These are phyloP conservation scores for Hericium coralloides DNA, from an alignment of 768 basidiomycete species.

Conservation along the genomic window DNA sequence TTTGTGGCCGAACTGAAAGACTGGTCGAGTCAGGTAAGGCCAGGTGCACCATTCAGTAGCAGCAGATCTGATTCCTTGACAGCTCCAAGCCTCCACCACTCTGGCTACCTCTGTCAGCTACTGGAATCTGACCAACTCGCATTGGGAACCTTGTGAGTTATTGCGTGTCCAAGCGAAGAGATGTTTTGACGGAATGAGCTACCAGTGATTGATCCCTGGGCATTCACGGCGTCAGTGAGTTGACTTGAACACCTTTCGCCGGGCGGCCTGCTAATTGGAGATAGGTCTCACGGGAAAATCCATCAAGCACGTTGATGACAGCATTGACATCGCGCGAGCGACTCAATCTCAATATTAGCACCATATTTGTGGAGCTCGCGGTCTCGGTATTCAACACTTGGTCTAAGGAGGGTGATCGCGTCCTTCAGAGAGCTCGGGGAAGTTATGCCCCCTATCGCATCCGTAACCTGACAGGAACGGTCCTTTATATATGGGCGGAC, in stretches of 20 bases:
- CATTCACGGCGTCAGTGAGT: conserved; percentile 62
- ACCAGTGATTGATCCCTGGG: conserved; percentile 93
- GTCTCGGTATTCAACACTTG: conserved; percentile 65
- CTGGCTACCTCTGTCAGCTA: conserved; percentile 82
- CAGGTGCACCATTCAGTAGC: conserved; percentile 9
- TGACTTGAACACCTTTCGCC: conserved; percentile 1
- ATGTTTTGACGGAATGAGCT: not conserved
- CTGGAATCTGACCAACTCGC: conserved; percentile 95
- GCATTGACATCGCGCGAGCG: conserved; percentile 69
- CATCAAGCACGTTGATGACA: conserved; percentile 44
- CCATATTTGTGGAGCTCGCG: conserved; percentile 81
- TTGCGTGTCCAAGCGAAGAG: not conserved
- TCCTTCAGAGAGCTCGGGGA: conserved; percentile 72
- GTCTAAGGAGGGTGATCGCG: conserved; percentile 63
- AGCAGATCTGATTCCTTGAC: not conserved
- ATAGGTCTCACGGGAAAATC: conserved; percentile 46
- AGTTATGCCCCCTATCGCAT: conserved; percentile 91
- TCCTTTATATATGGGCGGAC: conserved; percentile 82
- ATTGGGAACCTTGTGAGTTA: conserved; percentile 87
- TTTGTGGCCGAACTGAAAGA: conserved; percentile 80
- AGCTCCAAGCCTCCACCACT: conserved; percentile 82
- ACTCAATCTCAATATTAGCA: conserved; percentile 85
- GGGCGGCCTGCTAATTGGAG: not conserved
- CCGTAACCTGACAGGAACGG: conserved; percentile 82
- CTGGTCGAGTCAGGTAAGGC: conserved; percentile 81